phyloP scores from a whole-genome alignment of 2,329 filamentous ascomycete genomes.

The Tolypocladium ophioglossoides region DNA sequence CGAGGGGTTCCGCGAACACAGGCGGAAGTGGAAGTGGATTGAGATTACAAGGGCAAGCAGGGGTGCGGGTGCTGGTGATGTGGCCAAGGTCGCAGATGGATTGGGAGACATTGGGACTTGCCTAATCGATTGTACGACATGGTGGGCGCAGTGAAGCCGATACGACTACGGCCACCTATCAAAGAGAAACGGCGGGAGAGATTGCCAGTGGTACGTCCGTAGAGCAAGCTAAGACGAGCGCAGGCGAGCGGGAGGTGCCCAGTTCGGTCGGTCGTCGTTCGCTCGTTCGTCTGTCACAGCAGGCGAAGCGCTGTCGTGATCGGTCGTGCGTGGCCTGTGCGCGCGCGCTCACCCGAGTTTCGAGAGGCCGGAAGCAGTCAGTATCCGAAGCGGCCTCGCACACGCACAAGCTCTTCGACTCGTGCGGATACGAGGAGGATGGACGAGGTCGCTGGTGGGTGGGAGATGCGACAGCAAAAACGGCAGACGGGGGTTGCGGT shows the following conservation, averaged over 20 bases:
- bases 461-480: not conserved
- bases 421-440: not conserved
- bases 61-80: not conserved
- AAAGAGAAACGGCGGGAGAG: not conserved
- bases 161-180: not conserved
- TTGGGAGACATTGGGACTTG: constrained; percentile 31
- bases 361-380: not conserved
- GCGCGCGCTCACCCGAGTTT: not conserved
- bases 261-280: not conserved
- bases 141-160: constrained; percentile 12
- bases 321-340: not conserved
- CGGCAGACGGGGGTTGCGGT: not conserved
- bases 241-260: not conserved
- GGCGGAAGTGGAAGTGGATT: not conserved
- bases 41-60: constrained; percentile 7
- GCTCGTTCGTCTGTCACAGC: not conserved
- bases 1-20: not conserved
- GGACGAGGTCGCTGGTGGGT: not conserved
- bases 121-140: constrained; percentile 71
- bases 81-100: not conserved
- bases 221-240: not conserved
- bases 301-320: not conserved
- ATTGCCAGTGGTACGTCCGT: not conserved
- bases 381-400: not conserved
- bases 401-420: not conserved